phyloP scores from a whole-genome alignment of 495 filamentous ascomycete genomes.

The Penicillium mononematosum region DNA sequence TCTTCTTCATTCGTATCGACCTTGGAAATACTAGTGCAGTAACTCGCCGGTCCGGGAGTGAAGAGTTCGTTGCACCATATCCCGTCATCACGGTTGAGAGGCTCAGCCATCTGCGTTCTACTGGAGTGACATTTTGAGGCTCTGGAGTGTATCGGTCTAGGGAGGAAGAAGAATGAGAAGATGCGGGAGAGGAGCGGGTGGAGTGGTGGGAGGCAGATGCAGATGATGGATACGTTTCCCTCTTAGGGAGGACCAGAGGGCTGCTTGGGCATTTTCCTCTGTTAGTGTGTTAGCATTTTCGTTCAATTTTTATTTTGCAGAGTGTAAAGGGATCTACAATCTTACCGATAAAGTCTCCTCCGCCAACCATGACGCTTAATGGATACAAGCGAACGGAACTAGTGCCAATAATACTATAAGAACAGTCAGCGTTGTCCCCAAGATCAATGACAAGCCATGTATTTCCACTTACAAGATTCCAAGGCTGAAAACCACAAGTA shows the following conservation, averaged over 20 bases:
- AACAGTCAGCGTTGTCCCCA: not conserved
- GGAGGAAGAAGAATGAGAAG: conserved; percentile 51
- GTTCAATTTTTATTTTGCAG: not conserved
- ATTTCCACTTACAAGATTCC: conserved; percentile 46
- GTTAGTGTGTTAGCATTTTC: conserved; percentile 8
- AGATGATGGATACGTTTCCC: conserved; percentile 77
- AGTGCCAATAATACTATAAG: conserved; percentile 37
- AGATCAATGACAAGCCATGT: not conserved
- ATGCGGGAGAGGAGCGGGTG: conserved; percentile 75
- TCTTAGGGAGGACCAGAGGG: conserved; percentile 77
- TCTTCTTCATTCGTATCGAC: conserved; percentile 11
- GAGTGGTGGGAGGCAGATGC: conserved; percentile 77
- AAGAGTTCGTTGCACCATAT: conserved; percentile 28
- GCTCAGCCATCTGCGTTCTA: conserved; percentile 13
- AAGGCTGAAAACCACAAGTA: conserved; percentile 46
- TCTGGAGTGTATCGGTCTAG: conserved; percentile 19
- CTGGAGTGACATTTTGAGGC: conserved; percentile 16
- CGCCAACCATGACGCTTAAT: conserved; percentile 20
- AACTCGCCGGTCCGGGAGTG: conserved; percentile 16
- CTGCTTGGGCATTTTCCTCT: conserved; percentile 48
- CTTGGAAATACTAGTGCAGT: conserved; percentile 31
- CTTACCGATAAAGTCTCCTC: conserved; percentile 28
- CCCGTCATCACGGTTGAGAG: conserved; percentile 15
- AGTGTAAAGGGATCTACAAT: not conserved
- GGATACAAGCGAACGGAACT: conserved; percentile 34